Conservation (phyloP, 768 basidiomycete species). For the Termitomyces heimii region DNA sequence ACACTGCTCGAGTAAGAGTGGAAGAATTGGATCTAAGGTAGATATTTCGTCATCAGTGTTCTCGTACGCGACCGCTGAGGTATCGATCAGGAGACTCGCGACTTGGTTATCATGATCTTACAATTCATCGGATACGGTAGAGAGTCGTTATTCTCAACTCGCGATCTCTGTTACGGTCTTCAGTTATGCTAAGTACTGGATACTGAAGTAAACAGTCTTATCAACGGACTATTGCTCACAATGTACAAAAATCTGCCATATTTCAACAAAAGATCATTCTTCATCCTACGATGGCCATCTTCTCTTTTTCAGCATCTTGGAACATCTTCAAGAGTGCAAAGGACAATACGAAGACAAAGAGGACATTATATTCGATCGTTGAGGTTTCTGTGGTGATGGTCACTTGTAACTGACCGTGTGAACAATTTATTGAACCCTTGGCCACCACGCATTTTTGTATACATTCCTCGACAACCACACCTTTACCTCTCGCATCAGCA, state of each 20-base stretch:
- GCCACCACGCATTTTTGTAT: conserved; percentile 3
- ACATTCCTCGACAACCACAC: background rate
- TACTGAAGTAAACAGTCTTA: background rate
- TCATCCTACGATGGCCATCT: background rate
- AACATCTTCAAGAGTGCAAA: background rate
- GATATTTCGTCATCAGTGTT: background rate
- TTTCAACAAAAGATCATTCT: background rate
- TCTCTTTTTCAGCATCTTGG: background rate
- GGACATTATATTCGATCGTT: background rate
- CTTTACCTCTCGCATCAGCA: conserved; percentile 2
- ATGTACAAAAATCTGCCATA: background rate
- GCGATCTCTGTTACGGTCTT: background rate
- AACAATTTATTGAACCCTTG: conserved; percentile 5
- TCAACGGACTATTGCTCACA: background rate
- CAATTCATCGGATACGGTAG: no score
- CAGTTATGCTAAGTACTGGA: background rate
- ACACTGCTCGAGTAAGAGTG: background rate
- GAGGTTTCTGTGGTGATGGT: background rate
- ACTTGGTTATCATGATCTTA: background rate
- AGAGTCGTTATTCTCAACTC: background rate
- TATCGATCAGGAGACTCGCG: background rate
- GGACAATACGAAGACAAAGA: background rate
- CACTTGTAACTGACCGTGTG: conserved; percentile 6
- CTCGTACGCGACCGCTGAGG: background rate
- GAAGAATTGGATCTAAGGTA: background rate